Percentiles rank a stretch among this genome's conserved stretches.
phyloP scores from a whole-genome alignment of 2,329 filamentous ascomycete genomes.

The Pochonia chlamydosporia region DNA sequence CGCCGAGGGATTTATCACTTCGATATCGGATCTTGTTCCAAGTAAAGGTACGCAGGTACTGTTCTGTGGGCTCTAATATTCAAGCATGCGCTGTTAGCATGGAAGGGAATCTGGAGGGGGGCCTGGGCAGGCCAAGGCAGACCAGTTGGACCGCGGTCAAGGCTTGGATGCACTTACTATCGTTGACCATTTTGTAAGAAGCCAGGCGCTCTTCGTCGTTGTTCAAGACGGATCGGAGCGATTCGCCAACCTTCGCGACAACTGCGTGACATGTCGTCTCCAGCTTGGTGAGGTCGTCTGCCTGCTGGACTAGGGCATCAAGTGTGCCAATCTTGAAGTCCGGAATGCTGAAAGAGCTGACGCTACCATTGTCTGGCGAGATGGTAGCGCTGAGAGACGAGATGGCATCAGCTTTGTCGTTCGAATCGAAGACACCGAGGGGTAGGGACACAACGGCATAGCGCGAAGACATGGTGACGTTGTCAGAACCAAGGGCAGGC shows the following conservation, averaged over 20 bases:
- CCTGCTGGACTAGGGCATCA: constrained; percentile 91
- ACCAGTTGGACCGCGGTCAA: not conserved
- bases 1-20: constrained; percentile 80
- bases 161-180: constrained; percentile 56
- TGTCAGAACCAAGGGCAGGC: no score
- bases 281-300: constrained; percentile 89
- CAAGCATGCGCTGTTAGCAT: constrained; percentile 1
- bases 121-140: not conserved
- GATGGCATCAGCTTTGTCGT: constrained; percentile 75
- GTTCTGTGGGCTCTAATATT: constrained; percentile 88
- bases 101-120: constrained; percentile 15
- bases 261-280: constrained; percentile 73
- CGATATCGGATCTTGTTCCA: constrained; percentile 99
- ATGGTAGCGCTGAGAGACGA: constrained; percentile 68
- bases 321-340: constrained; percentile 97
- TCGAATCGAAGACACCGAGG: constrained; percentile 75
- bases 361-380: constrained; percentile 66
- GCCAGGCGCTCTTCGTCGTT: constrained; percentile 77
- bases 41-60: constrained; percentile 80
- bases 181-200: constrained; percentile 88
- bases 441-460: constrained; percentile 91
- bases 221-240: constrained; percentile 74
- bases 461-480: constrained; percentile 44
- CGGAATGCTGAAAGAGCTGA: constrained; percentile 74
- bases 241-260: constrained; percentile 83